Base-by-base conservation (phyloP, 306 rosid genomes). In the Cucumis cinereus region DNA sequence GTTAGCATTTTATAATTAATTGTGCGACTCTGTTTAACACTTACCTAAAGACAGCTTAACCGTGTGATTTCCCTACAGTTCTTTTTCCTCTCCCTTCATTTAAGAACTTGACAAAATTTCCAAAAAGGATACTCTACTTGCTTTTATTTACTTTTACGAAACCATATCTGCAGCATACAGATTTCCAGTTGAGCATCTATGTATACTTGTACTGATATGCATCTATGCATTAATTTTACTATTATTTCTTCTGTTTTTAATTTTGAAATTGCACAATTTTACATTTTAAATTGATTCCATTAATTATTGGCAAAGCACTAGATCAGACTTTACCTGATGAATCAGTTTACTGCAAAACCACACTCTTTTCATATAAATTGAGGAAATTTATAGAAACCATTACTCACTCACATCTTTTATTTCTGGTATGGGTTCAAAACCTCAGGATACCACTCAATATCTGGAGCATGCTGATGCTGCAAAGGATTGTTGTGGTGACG, bases 341-440 rank as follows among this genome's bases (percentile, higher is more conserved):
- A 75, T 55, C 67, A 38, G 55, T 35, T 26, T 23, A 57, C 53
- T 40, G 36, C 35, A 75, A 57, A 75, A 38, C 38, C 64, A 36
- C 50, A 33, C 10, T 58, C 38, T 8, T 41, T 43, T 75, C 26
- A 24, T 75, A 57, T 56, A 58, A 57, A 59, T 17, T 41, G 70
- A 75, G 69, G 41, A 59, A 58, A 56, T 71, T 26, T 71, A 22
- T 24, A 58, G 54, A 58, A 55, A 58, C 22, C 13, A 8, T 22
- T 75, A 22, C 54, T 55, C 38, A 22, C 54, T 55, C 38, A 54
- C 53, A 38, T 23, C 33, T 36, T 53, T 73, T 47, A 20, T 75
- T 22, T 82, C 75, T 78, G 62, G 63, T 76, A 26, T 47, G 36
- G 58, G 75, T 49, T 81, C 81, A 43, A 45, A 67, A 70, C 15